These are phyloP conservation scores for Salix purpurea DNA, from an alignment of 345 rosid species.

Conservation along the genomic window DNA sequence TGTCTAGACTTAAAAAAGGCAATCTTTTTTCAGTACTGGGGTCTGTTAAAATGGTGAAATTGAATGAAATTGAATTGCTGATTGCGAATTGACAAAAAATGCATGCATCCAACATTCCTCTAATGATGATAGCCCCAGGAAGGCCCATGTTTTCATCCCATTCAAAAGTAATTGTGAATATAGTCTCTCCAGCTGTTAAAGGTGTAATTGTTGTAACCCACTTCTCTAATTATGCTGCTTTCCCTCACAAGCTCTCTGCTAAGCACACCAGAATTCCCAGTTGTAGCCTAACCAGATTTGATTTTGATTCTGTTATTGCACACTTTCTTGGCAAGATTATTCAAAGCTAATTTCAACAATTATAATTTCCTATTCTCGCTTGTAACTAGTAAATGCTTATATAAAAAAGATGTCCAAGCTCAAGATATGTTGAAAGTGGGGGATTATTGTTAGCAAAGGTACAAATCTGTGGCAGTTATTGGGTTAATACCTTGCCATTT, in stretches of 20 bases:
- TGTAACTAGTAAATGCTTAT: background rate
- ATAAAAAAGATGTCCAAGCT: too few relatives aligned
- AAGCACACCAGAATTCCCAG: background rate
- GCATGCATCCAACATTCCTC: background rate
- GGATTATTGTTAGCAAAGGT: too few relatives aligned
- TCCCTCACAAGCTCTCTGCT: constrained; percentile 51
- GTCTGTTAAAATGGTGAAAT: constrained; percentile 35
- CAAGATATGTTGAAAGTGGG: too few relatives aligned
- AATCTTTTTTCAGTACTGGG: constrained; percentile 60
- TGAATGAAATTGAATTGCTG: constrained; percentile 14
- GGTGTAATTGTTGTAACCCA: constrained; percentile 50
- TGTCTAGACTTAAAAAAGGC: constrained; percentile 59
- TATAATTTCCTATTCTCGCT: background rate
- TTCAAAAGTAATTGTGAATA: constrained; percentile 47
- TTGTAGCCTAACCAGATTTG: background rate
- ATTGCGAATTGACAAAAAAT: background rate
- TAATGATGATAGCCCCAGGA: constrained; percentile 68
- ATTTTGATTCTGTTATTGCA: background rate
- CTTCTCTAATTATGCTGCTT: constrained; percentile 57
- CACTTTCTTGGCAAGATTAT: background rate
- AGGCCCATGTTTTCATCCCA: constrained; percentile 65
- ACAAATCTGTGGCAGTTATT: too few relatives aligned
- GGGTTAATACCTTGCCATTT: background rate
- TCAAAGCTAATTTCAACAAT: background rate
- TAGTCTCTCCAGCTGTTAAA: constrained; percentile 48